Evolutionary conservation across 192 early-diverging fungal species (phyloP), one percentile per base, ranked within the genome.

Genomic region (Chytriomyces confervae): DNA sequence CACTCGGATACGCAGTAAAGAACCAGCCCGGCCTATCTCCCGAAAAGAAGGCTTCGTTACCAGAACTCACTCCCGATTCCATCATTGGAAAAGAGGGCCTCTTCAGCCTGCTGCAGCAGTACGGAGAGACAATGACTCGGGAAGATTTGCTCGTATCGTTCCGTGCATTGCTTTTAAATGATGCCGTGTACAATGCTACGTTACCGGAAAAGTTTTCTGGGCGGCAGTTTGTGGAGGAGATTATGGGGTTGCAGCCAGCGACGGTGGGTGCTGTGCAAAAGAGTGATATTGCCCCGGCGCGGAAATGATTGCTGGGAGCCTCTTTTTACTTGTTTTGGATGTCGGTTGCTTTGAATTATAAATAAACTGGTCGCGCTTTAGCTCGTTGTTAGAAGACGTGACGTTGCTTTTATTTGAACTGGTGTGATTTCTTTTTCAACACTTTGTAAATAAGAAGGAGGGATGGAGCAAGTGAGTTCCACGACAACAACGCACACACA

Each of bases 71-170:
- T 16, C 20, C 11, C 13, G 47, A 47, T 62, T 6, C 69, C 4
- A 27, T 79, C 62, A 66, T 86, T 45, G 50, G 62, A 8, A 71
- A 65, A 51, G 80, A 83, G 6, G 85, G 83, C 2, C 68, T 90
- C 7, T 67, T 86, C n/a, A 66, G 84, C 2, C 53, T 90, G 53
- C 53, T 90, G 44, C 87, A 89, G 74, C 89, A 90, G 65, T 87
- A 86, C 77, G 88, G 88, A 50, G 87, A 89, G 74, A 67, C 86
- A 2, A 79, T 89, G 69, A 77, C 79, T 5, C 57, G 75, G 49
- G 74, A 66, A 20, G 79, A 89, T 27, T 84, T 86, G 29, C 66
- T 81, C 7, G 68, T 80, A 20, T 68, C 82, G 51, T 81, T 89
- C 50, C 45, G 73, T 16, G 48, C 75, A 6, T 77, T 89, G 5